Conservation (phyloP, 805 yeast genomes). For the Nakazawaea peltata region DNA sequence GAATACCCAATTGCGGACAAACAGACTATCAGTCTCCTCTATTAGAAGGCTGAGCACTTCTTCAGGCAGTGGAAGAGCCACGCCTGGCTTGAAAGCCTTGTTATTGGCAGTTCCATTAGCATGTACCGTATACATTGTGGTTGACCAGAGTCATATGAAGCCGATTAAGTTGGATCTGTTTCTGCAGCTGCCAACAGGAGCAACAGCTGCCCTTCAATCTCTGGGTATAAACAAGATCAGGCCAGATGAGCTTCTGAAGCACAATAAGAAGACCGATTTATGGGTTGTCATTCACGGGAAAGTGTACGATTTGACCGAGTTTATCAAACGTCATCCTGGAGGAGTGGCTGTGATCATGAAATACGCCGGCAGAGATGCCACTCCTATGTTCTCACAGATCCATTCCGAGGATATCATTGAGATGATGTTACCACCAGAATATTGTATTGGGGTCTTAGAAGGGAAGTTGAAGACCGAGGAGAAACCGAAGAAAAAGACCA, state of each 20-base stretch:
- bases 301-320: constrained; percentile 28
- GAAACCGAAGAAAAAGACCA: background rate
- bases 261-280: constrained; percentile 8
- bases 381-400: constrained; percentile 15
- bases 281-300: constrained; percentile 28
- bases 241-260: constrained; percentile 1
- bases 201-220: too few relatives aligned
- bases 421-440: constrained; percentile 12
- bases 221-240: too few relatives aligned
- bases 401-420: constrained; percentile 10
- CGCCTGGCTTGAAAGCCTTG: too few relatives aligned
- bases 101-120: too few relatives aligned
- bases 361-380: constrained; percentile 35
- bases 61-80: too few relatives aligned
- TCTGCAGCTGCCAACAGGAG: too few relatives aligned
- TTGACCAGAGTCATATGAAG: too few relatives aligned
- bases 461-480: background rate
- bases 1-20: too few relatives aligned
- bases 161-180: too few relatives aligned
- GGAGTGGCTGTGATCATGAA: constrained; percentile 27
- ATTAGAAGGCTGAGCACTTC: too few relatives aligned
- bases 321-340: constrained; percentile 30
- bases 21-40: too few relatives aligned
- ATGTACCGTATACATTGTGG: too few relatives aligned
- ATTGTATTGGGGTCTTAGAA: constrained; percentile 26